Base-by-base conservation (phyloP, 371 early-diverging fungal genomes). In the Mucor mucedo region DNA sequence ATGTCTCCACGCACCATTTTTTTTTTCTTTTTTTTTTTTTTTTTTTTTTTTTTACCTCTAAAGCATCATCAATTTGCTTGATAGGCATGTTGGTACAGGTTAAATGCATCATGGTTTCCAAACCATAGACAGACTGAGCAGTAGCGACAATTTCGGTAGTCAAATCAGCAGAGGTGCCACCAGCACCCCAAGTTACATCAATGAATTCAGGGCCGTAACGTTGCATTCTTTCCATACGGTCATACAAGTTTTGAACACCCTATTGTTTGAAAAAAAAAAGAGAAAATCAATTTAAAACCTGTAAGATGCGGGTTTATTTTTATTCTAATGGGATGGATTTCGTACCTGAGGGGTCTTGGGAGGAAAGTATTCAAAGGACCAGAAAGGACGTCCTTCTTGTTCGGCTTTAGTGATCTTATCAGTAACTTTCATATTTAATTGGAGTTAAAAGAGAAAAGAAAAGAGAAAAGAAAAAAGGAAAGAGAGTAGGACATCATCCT, bases 281-380 rank as follows among this genome's bases (percentile, higher is more conserved):
- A 6, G 21, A 21, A 21, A 13, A 4, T 42, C n/a, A 13, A 0
- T 42, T 39, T 39, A 21, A 21, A 21, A 21, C 21, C 11, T 39
- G 6, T 39, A 8, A 39, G 2, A 2, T 39, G 40, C 6, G 6
- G 11, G 6, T 8, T 39, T 39, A 39, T 11, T 39, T 8, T 39
- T 39, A 8, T 8, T 39, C 11, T 39, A 39, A 8, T 39, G 40
- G 11, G 0, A 39, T 0, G 16, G 5, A n/a, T 29, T 33, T 14
- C 38, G 47, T 84, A 87, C 87, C 84, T 91, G 91, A 66, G 91
- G 85, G 29, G 98, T 97, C 81, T 94, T 97, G 68, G 98, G 98
- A 52, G 98, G 97, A 65, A 96, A 97, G 84, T 92, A 97, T 82
- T 97, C 98, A 72, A 97, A 97, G 13, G 96, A 96, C 93, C 92